These are phyloP conservation scores for Pistacia vera DNA, from an alignment of 345 rosid genomes.

Conservation along the genomic window DNA sequence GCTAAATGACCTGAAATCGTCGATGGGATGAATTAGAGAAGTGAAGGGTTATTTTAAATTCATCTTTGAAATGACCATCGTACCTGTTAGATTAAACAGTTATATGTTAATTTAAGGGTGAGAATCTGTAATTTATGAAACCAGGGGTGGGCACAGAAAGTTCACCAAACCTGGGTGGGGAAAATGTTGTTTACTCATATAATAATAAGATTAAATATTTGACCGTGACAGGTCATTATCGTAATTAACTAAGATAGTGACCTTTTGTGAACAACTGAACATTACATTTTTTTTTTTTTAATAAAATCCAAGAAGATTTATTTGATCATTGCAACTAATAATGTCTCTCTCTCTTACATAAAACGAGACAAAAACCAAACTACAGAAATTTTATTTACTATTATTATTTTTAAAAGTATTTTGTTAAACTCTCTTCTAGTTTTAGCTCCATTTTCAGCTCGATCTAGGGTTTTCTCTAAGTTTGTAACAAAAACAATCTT, in stretches of 20 bases:
- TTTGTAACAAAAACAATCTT: neutral
- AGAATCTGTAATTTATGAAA: too few relatives aligned
- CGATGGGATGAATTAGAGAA: too few relatives aligned
- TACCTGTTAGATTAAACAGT: too few relatives aligned
- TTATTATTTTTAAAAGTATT: too few relatives aligned
- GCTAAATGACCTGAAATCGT: too few relatives aligned
- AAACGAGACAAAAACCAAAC: neutral
- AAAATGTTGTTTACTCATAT: too few relatives aligned
- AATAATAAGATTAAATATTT: neutral
- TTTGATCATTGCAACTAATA: neutral
- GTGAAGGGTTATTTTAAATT: too few relatives aligned
- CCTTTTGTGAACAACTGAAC: neutral
- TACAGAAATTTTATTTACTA: neutral
- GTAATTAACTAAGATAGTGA: slow-evolving; percentile 13
- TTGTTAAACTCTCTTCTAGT: neutral
- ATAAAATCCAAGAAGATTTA: slow-evolving; percentile 1
- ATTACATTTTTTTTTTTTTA: too few relatives aligned
- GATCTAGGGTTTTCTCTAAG: slow-evolving; percentile 6
- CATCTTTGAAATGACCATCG: too few relatives aligned
- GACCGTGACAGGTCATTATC: neutral
- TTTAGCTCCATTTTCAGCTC: slow-evolving; percentile 13
- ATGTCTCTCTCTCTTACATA: neutral
- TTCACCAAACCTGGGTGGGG: too few relatives aligned
- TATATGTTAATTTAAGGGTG: too few relatives aligned
- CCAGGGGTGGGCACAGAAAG: too few relatives aligned